Conservation (phyloP, 129 eudicot species). For the Tanacetum coccineum region DNA sequence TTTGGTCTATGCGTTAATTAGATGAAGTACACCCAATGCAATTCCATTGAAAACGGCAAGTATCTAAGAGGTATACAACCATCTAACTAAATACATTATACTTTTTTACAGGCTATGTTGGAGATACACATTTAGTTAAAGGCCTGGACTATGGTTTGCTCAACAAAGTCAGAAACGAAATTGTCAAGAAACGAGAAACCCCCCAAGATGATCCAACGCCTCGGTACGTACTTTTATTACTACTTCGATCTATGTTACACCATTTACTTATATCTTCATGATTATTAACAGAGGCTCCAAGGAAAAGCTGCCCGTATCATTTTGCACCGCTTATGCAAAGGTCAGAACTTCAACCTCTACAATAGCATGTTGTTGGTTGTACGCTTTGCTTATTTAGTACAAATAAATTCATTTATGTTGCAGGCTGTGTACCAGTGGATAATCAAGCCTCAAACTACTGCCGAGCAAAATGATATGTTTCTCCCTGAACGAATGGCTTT, state of each 20-base stretch:
- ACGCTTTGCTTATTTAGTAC: neutral
- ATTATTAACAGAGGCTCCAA: constrained; percentile 50
- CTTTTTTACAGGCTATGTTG: constrained; percentile 82
- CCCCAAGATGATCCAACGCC: constrained; percentile 65
- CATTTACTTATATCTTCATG: constrained; percentile 15
- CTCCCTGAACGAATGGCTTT: constrained; percentile 97
- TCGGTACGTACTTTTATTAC: constrained; percentile 16
- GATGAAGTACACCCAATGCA: no score
- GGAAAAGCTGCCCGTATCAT: constrained; percentile 74
- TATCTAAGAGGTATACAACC: no score
- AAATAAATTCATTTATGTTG: constrained; percentile 24
- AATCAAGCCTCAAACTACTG: constrained; percentile 74
- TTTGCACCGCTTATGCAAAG: constrained; percentile 87
- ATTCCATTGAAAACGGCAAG: no score
- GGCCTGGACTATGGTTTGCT: constrained; percentile 95
- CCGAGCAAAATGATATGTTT: constrained; percentile 87
- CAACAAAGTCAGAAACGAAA: constrained; percentile 90
- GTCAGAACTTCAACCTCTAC: constrained; percentile 24
- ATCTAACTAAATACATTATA: no score
- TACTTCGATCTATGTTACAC: neutral
- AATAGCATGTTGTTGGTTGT: neutral
- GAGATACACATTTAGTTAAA: constrained; percentile 95
- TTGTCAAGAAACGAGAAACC: constrained; percentile 75
- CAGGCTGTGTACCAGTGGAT: constrained; percentile 94
- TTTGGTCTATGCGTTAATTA: no score